A percentile compares a stretch with the other conserved stretches of the same genome.
Evolutionary conservation across 768 basidiomycete species (phyloP).

Genomic region (Agrocybe praecox): DNA sequence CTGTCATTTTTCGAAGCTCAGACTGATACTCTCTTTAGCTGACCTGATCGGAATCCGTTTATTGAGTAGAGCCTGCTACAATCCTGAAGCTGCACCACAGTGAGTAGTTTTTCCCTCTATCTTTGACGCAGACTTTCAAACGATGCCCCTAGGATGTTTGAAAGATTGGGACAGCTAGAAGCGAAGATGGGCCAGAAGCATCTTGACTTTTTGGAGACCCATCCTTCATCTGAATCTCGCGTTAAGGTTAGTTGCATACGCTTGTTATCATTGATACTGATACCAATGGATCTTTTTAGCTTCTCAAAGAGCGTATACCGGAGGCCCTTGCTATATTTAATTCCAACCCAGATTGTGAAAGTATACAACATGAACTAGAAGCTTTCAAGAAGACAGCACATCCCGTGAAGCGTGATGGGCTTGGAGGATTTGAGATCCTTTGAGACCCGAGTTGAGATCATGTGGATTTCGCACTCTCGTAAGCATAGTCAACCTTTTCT

Average conservation of each 20-base stretch:
- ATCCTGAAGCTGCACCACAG: constrained; percentile 78
- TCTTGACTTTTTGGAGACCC: constrained; percentile 74
- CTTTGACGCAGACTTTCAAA: neutral
- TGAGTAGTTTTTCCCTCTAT: constrained; percentile 32
- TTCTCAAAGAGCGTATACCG: constrained; percentile 55
- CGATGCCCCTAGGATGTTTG: constrained; percentile 59
- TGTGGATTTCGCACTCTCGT: too few relatives aligned
- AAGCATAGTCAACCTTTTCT: too few relatives aligned
- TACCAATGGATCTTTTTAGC: constrained; percentile 28
- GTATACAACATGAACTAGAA: constrained; percentile 38
- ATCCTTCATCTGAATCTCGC: constrained; percentile 75
- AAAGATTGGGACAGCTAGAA: constrained; percentile 63
- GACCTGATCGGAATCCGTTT: constrained; percentile 85
- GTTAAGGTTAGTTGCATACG: constrained; percentile 60
- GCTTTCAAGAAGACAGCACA: constrained; percentile 28
- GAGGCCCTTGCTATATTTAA: constrained; percentile 58
- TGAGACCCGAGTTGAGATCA: neutral
- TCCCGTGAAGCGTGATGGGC: constrained; percentile 3
- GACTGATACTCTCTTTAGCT: constrained; percentile 44
- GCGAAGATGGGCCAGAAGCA: constrained; percentile 28
- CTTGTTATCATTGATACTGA: neutral
- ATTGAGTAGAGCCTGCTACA: constrained; percentile 83
- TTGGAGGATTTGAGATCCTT: constrained; percentile 1
- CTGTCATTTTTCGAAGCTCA: too few relatives aligned
- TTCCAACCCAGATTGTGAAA: constrained; percentile 57